A percentile compares a stretch with the other conserved stretches of the same genome.
Evolutionary conservation across 306 rosid genomes (phyloP).

Genomic region (Benincasa hispida): DNA sequence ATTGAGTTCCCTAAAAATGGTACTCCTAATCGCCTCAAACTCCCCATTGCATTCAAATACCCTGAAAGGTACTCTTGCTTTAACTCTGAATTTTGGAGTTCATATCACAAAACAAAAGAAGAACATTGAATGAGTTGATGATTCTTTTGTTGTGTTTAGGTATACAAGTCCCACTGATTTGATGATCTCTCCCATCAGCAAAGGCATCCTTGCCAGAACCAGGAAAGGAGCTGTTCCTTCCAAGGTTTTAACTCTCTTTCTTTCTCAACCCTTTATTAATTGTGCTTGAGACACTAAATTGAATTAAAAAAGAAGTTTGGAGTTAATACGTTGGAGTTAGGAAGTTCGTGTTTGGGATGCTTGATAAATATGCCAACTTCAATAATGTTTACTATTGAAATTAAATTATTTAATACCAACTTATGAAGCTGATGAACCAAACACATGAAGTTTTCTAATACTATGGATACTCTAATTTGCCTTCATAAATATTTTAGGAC

Average conservation of each 20-base stretch:
- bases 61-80: slow-evolving; percentile 56
- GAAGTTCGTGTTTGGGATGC: no score
- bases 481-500: no score
- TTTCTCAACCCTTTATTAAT: neutral
- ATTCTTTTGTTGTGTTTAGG: slow-evolving; percentile 18
- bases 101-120: neutral
- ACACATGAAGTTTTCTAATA: no score
- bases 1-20: slow-evolving; percentile 40
- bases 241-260: neutral
- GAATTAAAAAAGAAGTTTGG: no score
- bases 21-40: slow-evolving; percentile 61
- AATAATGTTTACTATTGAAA: no score
- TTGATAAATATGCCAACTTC: no score
- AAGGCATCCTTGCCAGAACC: slow-evolving; percentile 65
- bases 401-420: no score
- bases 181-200: slow-evolving; percentile 70
- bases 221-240: slow-evolving; percentile 37
- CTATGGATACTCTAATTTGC: no score
- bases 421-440: no score
- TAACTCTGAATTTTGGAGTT: neutral
- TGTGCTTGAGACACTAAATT: no score
- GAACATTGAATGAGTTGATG: neutral
- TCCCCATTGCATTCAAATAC: slow-evolving; percentile 71
- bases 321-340: no score
- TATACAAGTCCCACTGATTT: slow-evolving; percentile 87